Conservation (phyloP, 2,329 filamentous ascomycete species). For the Penicillium sp. region DNA sequence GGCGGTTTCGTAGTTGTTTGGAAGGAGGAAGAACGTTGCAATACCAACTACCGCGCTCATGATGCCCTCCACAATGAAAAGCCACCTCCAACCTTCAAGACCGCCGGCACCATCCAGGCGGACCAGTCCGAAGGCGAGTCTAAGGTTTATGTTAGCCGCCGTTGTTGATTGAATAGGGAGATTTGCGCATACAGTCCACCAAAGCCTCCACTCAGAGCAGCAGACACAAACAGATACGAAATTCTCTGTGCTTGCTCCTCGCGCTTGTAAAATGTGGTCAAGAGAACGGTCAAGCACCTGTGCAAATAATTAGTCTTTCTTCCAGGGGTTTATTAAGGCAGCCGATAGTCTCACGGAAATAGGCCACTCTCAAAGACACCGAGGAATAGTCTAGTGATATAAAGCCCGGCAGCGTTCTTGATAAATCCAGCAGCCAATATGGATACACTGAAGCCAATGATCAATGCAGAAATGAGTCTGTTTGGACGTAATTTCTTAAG, state of each 20-base stretch:
- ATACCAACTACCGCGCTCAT: conserved; percentile 38
- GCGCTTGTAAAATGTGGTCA: conserved; percentile 22
- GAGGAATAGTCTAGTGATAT: conserved; percentile 24
- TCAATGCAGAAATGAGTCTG: conserved; percentile 23
- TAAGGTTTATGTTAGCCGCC: not conserved
- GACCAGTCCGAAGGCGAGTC: conserved; percentile 28
- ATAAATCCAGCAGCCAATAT: conserved; percentile 42
- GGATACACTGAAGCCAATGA: conserved; percentile 38
- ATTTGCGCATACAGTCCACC: conserved; percentile 16
- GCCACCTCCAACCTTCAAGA: conserved; percentile 41
- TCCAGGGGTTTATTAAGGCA: not conserved
- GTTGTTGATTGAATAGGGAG: not conserved
- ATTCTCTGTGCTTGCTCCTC: conserved; percentile 22
- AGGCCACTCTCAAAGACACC: conserved; percentile 18
- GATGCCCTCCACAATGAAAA: conserved; percentile 46
- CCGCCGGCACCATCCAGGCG: conserved; percentile 42
- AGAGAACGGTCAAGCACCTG: conserved; percentile 20
- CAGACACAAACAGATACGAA: conserved; percentile 20
- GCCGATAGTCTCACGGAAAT: conserved; percentile 6
- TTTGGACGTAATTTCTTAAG: conserved; percentile 38
- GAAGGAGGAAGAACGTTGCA: conserved; percentile 43
- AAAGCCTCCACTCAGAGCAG: conserved; percentile 20
- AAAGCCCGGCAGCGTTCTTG: conserved; percentile 26
- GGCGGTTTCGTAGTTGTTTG: conserved; percentile 42
- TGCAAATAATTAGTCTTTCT: not conserved